A percentile compares a stretch with the other conserved stretches of the same genome.
phyloP scores from a whole-genome alignment of 169 alveolate genomes.

The Plasmodium vivax region DNA sequence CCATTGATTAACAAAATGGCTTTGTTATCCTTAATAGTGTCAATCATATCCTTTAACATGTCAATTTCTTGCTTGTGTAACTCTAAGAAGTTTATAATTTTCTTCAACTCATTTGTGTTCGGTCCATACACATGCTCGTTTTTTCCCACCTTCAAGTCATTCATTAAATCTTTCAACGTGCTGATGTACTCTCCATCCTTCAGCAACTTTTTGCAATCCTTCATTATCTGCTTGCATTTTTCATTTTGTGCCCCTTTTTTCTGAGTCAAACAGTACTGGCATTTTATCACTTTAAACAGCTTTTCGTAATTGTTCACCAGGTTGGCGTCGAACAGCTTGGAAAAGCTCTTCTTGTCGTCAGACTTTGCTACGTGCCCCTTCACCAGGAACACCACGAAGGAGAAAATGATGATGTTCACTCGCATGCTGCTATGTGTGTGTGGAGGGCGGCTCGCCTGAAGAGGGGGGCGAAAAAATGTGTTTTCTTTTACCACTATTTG shows the following conservation, averaged over 20 bases:
- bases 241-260: neutral
- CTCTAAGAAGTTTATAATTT: slow-evolving; percentile 23
- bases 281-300: slow-evolving; percentile 21
- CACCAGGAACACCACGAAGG: neutral
- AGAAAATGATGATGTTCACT: neutral
- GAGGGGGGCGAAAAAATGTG: neutral
- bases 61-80: neutral
- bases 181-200: neutral
- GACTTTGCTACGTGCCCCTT: neutral
- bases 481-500: neutral
- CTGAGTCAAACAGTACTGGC: slow-evolving; percentile 27
- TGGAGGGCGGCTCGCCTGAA: neutral
- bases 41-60: neutral
- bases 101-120: slow-evolving; percentile 6
- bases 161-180: neutral
- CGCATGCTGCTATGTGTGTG: neutral
- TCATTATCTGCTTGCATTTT: slow-evolving; percentile 5
- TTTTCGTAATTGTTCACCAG: slow-evolving; percentile 47
- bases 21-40: neutral
- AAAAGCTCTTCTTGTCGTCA: neutral
- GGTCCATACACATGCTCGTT: neutral
- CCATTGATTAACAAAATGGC: neutral
- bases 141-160: neutral
- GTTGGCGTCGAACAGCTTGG: neutral
- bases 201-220: slow-evolving; percentile 15